These are phyloP conservation scores for Panaeolus papilionaceus DNA, from an alignment of 768 basidiomycete species.

Conservation along the genomic window DNA sequence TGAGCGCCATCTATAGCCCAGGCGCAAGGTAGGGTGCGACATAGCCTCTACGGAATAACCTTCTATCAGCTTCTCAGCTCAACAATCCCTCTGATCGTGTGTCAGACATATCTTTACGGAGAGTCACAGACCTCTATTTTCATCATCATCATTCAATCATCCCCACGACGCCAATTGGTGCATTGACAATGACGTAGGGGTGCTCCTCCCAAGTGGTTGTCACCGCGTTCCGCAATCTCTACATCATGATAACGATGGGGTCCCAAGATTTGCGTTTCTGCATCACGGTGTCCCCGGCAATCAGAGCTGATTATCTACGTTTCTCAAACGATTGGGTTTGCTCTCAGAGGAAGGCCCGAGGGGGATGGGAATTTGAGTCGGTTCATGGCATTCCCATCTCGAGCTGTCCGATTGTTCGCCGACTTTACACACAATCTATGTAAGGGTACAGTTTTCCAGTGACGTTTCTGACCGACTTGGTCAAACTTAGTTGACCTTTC, in stretches of 20 bases:
- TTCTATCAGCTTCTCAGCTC: neutral
- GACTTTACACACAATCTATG: neutral
- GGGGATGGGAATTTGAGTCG: neutral
- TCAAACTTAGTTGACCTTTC: neutral
- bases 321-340: neutral
- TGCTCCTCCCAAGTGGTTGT: constrained; percentile 1
- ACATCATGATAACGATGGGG: constrained; percentile 13
- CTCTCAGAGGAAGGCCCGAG: neutral
- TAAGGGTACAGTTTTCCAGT: neutral
- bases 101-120: neutral
- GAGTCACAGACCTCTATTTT: constrained; percentile 2
- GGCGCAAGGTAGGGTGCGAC: constrained; percentile 4
- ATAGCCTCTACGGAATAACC: neutral
- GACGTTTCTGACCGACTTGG: neutral
- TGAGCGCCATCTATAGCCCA: neutral
- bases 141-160: neutral
- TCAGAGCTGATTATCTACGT: neutral
- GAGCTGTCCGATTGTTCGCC: neutral
- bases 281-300: neutral
- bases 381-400: neutral
- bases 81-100: neutral
- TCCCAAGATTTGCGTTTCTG: constrained; percentile 13
- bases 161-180: constrained; percentile 9
- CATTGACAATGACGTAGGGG: neutral
- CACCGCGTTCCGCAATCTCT: constrained; percentile 3